Evolutionary conservation across 345 rosid species (phyloP), one percentile per base, ranked within the genome.

Genomic region (Euphorbia pulcherrima): DNA sequence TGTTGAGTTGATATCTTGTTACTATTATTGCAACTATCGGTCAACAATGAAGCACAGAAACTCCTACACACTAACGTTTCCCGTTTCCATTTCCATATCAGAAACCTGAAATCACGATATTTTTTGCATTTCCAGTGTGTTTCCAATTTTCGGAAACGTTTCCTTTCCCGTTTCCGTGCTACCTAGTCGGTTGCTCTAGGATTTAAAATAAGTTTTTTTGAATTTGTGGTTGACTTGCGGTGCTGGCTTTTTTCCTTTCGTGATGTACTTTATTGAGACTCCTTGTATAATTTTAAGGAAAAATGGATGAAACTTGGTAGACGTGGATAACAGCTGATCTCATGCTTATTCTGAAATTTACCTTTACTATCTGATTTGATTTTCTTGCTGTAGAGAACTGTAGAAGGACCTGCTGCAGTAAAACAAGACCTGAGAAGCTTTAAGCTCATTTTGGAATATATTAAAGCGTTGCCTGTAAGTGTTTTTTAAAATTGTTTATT

Each of bases 401-500:
- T 74, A 69, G 96, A 90, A 80, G 94, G 88, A 71, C 50, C 84
- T 78, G 72, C 82, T 30, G 80, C 82, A 72, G 39, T 80, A 37
- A 86, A 79, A 68, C 94, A 93, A 83, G 97, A 90, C 71, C 76
- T 90, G 47, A 78, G 99, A 78, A 89, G 85, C 81, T 93, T 93
- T 75, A 88, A 87, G 79, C 92, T 93, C 64, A 76, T 84, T 73
- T 66, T 91, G 62, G 92, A 94, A 70, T 94, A 89, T 75, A 86
- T 94, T 68, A 91, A 94, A 78, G 95, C 97, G 53, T 79, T 89
- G 86, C 99, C 97, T 33, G 99, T 90, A 80, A 82, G 89, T 10
- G 5, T 59, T 59, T 33, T 33, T 9, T 33, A 33, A 33, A 12
- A 44, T 44, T 44, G 50, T 44, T 41, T 12, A n/a, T n/a, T n/a